A percentile compares a stretch with the other conserved stretches of the same genome.
Conservation (phyloP, 495 filamentous ascomycete species). For the Eremomyces bilateralis region DNA sequence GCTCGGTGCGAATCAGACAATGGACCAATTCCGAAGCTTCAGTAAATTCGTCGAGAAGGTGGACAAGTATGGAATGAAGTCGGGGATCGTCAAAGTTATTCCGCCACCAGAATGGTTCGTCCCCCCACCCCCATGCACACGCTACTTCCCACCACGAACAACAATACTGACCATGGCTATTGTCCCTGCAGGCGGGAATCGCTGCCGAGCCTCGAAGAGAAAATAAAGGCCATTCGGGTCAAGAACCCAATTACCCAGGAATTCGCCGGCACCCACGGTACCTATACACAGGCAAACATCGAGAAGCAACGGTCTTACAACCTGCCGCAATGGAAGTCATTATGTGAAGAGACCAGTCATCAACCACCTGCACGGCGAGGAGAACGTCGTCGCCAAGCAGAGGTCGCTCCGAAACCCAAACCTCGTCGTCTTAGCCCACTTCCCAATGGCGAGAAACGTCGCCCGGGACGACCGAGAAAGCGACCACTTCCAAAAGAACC, state of each 20-base stretch:
- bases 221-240: constrained; percentile 75
- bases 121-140: constrained; percentile 2
- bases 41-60: constrained; percentile 71
- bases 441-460: not conserved
- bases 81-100: constrained; percentile 87
- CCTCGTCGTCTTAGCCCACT: not conserved
- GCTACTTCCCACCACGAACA: constrained; percentile 1
- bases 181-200: constrained; percentile 34
- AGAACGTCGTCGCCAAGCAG: constrained; percentile 59
- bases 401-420: constrained; percentile 22
- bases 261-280: constrained; percentile 82
- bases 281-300: constrained; percentile 88
- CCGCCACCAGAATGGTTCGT: constrained; percentile 84
- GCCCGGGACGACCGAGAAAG: constrained; percentile 11
- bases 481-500: not conserved
- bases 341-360: constrained; percentile 83
- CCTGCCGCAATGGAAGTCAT: constrained; percentile 77
- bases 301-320: constrained; percentile 92
- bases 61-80: constrained; percentile 88
- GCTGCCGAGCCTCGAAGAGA: constrained; percentile 56
- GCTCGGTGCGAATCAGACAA: constrained; percentile 28
- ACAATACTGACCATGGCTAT: not conserved
- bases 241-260: constrained; percentile 97
- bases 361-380: constrained; percentile 89
- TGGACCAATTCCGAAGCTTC: constrained; percentile 87